Base-by-base conservation (phyloP, 2,329 filamentous ascomycete genomes). In the Fusarium staphyleae region DNA sequence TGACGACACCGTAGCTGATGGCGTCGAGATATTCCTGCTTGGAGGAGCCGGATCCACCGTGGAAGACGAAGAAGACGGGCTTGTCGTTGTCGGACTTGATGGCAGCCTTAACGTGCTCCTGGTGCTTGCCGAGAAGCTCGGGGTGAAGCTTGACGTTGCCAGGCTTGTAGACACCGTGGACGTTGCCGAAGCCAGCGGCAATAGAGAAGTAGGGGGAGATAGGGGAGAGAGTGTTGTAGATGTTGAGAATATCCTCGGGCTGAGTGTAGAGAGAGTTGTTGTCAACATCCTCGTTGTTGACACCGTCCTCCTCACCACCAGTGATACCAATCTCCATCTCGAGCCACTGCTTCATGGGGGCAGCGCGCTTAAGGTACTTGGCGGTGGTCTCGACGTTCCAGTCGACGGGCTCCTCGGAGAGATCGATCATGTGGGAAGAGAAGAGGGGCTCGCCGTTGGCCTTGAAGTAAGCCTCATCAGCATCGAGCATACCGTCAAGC, bases 21-120 rank as follows among this genome's bases (percentile, higher is more conserved):
- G 93, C 93, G 69, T 91, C 86, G 62, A 81, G 83, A 85, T 90
- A 99, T 81, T 99, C 95, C 68, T 91, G 78, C 83, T 96, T 96
- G 75, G 84, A 83, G 65, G 90, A 96, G 67, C 95, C 95, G 62
- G 91, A 96, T 70, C 95, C 95, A 72, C 95, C 95, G 85, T 99
- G 95, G 89, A 99, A 99, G 76, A 99, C 95, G 72, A 99, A 91
- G 87, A 93, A 98, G 73, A 98, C 90, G 67, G 95, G 95, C 88
- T 97, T 97, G 73, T 90, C 84, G 65, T 90, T 85, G 68, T 83
- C 80, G 70, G 84, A 79, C 66, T 78, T 77, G 63, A 88, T 86
- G 82, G 96, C 85, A 78, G 93, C 86, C 78, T 91, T 86, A 76
- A 97, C 91, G 77, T 89, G 91, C 63, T 83, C 83, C 83, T 99